phyloP scores from a whole-genome alignment of 495 filamentous ascomycete species.

The Rhypophila decipiens region DNA sequence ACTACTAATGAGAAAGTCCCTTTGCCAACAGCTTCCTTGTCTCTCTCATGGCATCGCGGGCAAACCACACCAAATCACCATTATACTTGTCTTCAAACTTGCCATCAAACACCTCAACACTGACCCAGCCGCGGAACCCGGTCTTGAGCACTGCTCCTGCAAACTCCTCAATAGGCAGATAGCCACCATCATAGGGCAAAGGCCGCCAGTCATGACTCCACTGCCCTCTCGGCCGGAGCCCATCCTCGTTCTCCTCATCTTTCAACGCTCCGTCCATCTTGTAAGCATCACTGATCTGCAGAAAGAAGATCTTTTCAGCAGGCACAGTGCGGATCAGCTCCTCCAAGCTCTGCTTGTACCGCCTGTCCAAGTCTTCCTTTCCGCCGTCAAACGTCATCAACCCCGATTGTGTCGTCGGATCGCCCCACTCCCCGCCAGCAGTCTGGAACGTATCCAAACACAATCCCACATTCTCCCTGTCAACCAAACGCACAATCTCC shows the following conservation, averaged over 20 bases:
- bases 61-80: conserved; percentile 37
- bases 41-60: too few species aligned
- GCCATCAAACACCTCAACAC: conserved; percentile 71
- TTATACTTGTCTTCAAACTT: conserved; percentile 49
- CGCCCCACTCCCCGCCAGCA: conserved; percentile 67
- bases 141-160: conserved; percentile 61
- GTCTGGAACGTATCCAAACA: conserved; percentile 83
- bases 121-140: conserved; percentile 67
- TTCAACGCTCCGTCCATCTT: conserved; percentile 48
- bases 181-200: conserved; percentile 61
- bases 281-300: conserved; percentile 80
- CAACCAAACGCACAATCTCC: conserved; percentile 55
- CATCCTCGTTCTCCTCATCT: conserved; percentile 27
- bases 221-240: conserved; percentile 50
- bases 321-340: conserved; percentile 53
- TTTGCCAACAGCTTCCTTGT: too few species aligned
- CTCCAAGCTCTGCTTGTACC: conserved; percentile 47
- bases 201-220: conserved; percentile 73
- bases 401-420: conserved; percentile 63
- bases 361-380: conserved; percentile 35
- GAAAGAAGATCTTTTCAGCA: conserved; percentile 64
- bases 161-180: conserved; percentile 63
- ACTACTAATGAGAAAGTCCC: too few species aligned
- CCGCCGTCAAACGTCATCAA: conserved; percentile 28
- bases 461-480: conserved; percentile 62